phyloP scores from a whole-genome alignment of 345 rosid genomes.

The Eucalyptus curtisii region DNA sequence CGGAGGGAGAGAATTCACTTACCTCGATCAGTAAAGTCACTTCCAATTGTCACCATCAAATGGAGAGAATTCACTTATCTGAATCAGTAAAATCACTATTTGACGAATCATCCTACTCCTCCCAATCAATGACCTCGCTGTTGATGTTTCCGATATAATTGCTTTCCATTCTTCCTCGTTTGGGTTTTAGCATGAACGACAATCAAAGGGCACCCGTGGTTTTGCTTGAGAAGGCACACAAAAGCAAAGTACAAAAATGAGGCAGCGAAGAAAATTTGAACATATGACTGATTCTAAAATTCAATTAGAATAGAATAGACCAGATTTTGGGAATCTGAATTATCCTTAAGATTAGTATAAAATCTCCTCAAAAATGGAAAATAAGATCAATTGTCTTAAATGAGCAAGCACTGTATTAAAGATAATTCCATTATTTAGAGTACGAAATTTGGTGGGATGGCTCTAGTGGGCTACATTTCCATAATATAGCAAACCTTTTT shows the following conservation, averaged over 20 bases:
- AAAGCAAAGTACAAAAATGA: neutral
- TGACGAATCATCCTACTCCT: neutral
- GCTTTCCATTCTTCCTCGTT: neutral
- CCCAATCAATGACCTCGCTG: neutral
- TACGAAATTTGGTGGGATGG: too few relatives aligned
- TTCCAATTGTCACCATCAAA: neutral
- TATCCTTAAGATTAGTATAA: neutral
- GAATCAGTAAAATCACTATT: neutral
- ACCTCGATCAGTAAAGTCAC: neutral
- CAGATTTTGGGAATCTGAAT: neutral
- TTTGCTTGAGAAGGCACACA: neutral
- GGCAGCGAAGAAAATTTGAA: neutral
- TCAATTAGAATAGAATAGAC: neutral
- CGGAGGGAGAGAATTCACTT: neutral
- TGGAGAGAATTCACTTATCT: neutral
- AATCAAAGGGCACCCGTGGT: neutral
- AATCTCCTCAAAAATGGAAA: neutral
- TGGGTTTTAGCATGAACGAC: neutral
- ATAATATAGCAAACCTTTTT: too few relatives aligned
- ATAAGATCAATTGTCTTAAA: fast-evolving
- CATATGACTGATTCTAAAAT: neutral
- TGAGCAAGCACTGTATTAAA: fast-evolving
- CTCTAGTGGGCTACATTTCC: neutral
- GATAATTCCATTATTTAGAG: too few relatives aligned
- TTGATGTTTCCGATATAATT: neutral